A percentile compares a stretch with the other conserved stretches of the same genome.
Conservation (phyloP, 208 protist species). For the Zelonia costaricensis region DNA sequence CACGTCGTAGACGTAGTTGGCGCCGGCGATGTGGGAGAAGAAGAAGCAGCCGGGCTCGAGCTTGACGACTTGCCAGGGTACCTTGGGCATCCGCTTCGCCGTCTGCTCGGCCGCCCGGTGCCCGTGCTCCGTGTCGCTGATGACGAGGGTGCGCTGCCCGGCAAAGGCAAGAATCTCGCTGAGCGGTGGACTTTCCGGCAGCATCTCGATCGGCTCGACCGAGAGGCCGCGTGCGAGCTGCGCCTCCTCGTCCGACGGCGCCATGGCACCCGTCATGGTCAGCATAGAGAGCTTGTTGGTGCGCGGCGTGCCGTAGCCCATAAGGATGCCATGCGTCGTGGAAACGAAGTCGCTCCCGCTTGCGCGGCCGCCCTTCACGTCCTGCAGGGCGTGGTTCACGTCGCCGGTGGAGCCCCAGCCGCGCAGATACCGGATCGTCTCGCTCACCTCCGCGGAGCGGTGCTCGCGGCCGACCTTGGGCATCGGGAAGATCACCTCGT, state of each 20-base stretch:
- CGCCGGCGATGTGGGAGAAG: slow-evolving; percentile 75
- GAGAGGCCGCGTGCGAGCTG: slow-evolving; percentile 46
- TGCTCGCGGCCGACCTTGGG: slow-evolving; percentile 84
- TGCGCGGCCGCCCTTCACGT: slow-evolving; percentile 62
- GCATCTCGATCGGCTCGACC: slow-evolving; percentile 73
- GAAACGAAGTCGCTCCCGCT: slow-evolving; percentile 79
- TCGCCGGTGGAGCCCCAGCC: slow-evolving; percentile 70
- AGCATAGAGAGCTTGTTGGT: slow-evolving; percentile 76
- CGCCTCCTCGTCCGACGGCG: slow-evolving; percentile 36
- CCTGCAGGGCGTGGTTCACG: slow-evolving; percentile 80
- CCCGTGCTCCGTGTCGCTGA: slow-evolving; percentile 62
- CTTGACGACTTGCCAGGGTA: slow-evolving; percentile 73
- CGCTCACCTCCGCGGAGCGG: slow-evolving; percentile 74
- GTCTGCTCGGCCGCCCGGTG: slow-evolving; percentile 51
- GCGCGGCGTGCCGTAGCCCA: slow-evolving; percentile 70
- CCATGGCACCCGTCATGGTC: slow-evolving; percentile 44
- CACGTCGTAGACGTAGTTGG: slow-evolving; percentile 82
- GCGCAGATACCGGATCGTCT: slow-evolving; percentile 90
- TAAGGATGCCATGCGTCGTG: slow-evolving; percentile 70
- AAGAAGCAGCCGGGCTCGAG: slow-evolving; percentile 74
- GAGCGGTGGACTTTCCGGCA: slow-evolving; percentile 75
- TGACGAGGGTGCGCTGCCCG: slow-evolving; percentile 69
- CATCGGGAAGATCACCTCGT: slow-evolving; percentile 85
- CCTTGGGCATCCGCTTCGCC: slow-evolving; percentile 42
- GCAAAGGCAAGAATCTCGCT: slow-evolving; percentile 74